phyloP scores from a whole-genome alignment of 495 filamentous ascomycete species.

The Rhizodiscina lignyota region DNA sequence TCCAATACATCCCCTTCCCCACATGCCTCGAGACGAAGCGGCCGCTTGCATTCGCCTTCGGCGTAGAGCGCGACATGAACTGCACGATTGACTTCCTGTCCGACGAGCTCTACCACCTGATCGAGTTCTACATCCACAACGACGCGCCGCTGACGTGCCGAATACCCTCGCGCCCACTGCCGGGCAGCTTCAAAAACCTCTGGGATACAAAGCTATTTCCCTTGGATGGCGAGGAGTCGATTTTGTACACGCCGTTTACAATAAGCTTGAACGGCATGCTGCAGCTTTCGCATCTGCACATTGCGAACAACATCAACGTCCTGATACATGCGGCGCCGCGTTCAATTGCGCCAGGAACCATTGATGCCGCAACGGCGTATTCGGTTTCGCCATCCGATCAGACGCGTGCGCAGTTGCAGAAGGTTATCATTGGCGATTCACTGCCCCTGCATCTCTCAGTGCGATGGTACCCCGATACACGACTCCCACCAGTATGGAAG shows the following conservation, averaged over 20 bases:
- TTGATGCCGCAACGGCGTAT: conserved; percentile 78
- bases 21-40: conserved; percentile 76
- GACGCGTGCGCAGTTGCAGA: conserved; percentile 34
- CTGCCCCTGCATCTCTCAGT: conserved; percentile 68
- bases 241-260: conserved; percentile 46
- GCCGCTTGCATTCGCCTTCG: conserved; percentile 73
- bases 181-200: conserved; percentile 10
- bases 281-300: conserved; percentile 78
- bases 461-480: conserved; percentile 67
- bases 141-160: conserved; percentile 89
- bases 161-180: conserved; percentile 59
- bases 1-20: conserved; percentile 88
- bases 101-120: conserved; percentile 87
- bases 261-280: conserved; percentile 80
- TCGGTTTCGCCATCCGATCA: conserved; percentile 33
- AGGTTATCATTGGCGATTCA: conserved; percentile 74
- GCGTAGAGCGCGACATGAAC: conserved; percentile 52
- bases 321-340: conserved; percentile 49
- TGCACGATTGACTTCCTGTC: conserved; percentile 77
- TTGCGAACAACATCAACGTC: conserved; percentile 77
- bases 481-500: conserved; percentile 34
- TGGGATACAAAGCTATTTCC: neutral
- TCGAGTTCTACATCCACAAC: conserved; percentile 97
- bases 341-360: conserved; percentile 38
- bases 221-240: conserved; percentile 17